Evolutionary conservation across 2,329 filamentous ascomycete species (phyloP), one percentile per base, ranked within the genome.

Genomic region (Rhinocladiella similis): DNA sequence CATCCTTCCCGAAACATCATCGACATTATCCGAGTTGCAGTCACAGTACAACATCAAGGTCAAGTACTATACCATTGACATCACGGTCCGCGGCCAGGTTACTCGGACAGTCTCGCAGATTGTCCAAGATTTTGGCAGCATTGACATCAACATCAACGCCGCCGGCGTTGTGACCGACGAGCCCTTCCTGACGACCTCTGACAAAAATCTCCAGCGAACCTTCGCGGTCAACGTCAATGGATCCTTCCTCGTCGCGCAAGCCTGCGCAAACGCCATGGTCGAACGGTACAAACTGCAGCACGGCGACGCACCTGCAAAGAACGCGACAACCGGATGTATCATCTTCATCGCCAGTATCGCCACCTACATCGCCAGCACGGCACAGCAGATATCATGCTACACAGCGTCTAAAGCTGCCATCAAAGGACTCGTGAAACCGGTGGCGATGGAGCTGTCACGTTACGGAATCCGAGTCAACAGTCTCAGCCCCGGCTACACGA

Each of bases 371-470:
- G 68, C 67, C 38, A 63, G 67, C 9, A 65, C 64, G 1, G 68
- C 65, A 14, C 69, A 70, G 50, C 64, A 65, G 7, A 71, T 72
- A 57, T 60, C 63, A 6, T 66, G 64, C 41, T 91, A 91, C 77
- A 87, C 87, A 16, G 87, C 83, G 5, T 84, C 80, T 70, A 91
- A 91, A 78, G 88, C 87, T 64, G 85, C 88, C 29, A 84, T 91
- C 58, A 87, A 90, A 71, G 86, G 86, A 7, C 88, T 91, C 72
- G 85, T 88, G 63, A 86, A 88, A 69, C 84, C 82, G 61, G 87
- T 91, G 72, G 85, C 88, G 1, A 55, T 73, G 70, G 65, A 63
- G 39, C 36, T 63, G 47, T 43, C 58, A n/a, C 38, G 16, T 14
- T 61, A 65, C 53, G 65, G 65, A 7, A 70, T 71, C 47, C 63